These are phyloP conservation scores for Lunularia cruciata DNA, from an alignment of 225 moss, liverwort and hornwort genomes.

Conservation along the genomic window DNA sequence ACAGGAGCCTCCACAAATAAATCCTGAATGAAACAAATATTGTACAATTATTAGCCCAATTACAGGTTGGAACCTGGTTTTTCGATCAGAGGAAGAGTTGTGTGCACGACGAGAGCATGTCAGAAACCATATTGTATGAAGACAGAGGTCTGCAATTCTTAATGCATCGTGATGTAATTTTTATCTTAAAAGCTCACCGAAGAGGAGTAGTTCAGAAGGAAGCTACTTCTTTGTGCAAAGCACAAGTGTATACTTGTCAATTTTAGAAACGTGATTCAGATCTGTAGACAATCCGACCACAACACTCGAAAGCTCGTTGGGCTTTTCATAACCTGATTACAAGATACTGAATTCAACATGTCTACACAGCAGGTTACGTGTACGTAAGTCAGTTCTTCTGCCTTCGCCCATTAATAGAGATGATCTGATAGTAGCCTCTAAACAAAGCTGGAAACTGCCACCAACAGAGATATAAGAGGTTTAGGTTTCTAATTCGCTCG, in stretches of 20 bases:
- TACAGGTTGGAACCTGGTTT: neutral
- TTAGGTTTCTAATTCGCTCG: too few relatives aligned
- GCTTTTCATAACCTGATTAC: neutral
- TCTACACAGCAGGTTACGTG: too few relatives aligned
- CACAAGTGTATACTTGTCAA: slow-evolving; percentile 35
- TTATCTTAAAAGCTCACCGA: slow-evolving; percentile 18
- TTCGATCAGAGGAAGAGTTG: neutral
- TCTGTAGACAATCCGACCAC: neutral
- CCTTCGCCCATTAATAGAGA: slow-evolving; percentile 21
- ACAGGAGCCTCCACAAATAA: slow-evolving; percentile 27
- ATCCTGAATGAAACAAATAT: neutral
- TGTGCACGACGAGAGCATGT: neutral
- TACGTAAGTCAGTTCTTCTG: slow-evolving; percentile 2
- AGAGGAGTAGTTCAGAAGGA: neutral
- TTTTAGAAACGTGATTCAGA: slow-evolving; percentile 7
- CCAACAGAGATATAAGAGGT: too few relatives aligned
- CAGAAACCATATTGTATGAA: neutral
- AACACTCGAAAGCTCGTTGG: neutral
- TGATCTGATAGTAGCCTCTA: slow-evolving; percentile 26
- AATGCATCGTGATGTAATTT: slow-evolving; percentile 22
- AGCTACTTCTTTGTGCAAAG: slow-evolving; percentile 34
- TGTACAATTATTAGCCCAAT: slow-evolving; percentile 17
- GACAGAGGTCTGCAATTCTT: slow-evolving; percentile 7
- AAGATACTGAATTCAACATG: neutral
- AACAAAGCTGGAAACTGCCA: slow-evolving; percentile 28